Percentiles rank a stretch among this genome's conserved stretches.
Evolutionary conservation across 2,329 filamentous ascomycete species (phyloP).

Genomic region (Metarhizium brunneum): DNA sequence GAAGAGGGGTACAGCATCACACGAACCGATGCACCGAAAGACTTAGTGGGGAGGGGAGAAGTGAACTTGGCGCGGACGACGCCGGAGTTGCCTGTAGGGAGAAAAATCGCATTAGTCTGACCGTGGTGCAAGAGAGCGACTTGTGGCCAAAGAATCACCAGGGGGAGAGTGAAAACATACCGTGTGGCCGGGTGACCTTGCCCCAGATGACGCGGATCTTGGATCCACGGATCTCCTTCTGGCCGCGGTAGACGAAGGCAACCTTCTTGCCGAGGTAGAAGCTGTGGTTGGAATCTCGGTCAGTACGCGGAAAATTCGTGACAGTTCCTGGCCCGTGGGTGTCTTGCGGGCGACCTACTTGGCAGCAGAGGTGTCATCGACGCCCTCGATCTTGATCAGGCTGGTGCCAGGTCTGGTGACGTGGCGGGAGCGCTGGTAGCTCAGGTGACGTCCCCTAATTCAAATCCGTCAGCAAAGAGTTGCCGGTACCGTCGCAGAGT

Average conservation of each 20-base stretch:
- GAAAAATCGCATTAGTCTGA: background rate
- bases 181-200: slow-evolving; percentile 93
- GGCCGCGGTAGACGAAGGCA: slow-evolving; percentile 95
- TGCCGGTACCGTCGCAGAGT: background rate
- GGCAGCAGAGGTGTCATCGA: slow-evolving; percentile 81
- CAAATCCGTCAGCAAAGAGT: slow-evolving; percentile 21
- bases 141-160: background rate
- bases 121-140: background rate
- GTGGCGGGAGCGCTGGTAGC: slow-evolving; percentile 93
- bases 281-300: slow-evolving; percentile 27
- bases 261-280: slow-evolving; percentile 99
- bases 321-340: background rate
- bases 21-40: slow-evolving; percentile 91
- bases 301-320: slow-evolving; percentile 12
- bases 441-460: slow-evolving; percentile 88
- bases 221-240: slow-evolving; percentile 89
- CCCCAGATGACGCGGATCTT: slow-evolving; percentile 99
- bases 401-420: slow-evolving; percentile 83
- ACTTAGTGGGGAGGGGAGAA: slow-evolving; percentile 90
- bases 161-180: slow-evolving; percentile 39
- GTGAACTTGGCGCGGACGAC: slow-evolving; percentile 97
- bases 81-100: slow-evolving; percentile 77
- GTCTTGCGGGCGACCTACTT: slow-evolving; percentile 48
- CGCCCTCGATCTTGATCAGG: slow-evolving; percentile 98
- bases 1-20: slow-evolving; percentile 97